phyloP scores from a whole-genome alignment of 108 stramenopile genomes.

The Conticribra guillardii region DNA sequence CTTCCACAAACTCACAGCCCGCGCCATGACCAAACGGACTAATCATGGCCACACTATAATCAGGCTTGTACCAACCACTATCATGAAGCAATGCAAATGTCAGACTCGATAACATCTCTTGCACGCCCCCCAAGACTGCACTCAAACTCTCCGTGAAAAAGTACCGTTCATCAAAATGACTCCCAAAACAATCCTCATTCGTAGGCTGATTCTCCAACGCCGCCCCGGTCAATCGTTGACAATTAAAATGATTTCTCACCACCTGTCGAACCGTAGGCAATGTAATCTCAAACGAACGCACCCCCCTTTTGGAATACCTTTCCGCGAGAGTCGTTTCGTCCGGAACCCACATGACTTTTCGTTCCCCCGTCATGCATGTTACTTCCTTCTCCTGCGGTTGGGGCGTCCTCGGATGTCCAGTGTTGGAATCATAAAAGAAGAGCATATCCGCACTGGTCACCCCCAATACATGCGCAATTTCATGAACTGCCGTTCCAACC shows the following conservation, averaged over 20 bases:
- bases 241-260: constrained; percentile 37
- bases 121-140: constrained; percentile 10
- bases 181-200: constrained; percentile 23
- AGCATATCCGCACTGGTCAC: constrained; percentile 10
- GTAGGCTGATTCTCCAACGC: constrained; percentile 26
- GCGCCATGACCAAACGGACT: constrained; percentile 13
- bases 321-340: constrained; percentile 6
- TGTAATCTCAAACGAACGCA: not conserved
- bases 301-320: not conserved
- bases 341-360: constrained; percentile 3
- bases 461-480: constrained; percentile 32
- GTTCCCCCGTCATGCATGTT: not conserved
- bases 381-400: constrained; percentile 6
- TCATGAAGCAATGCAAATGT: constrained; percentile 37
- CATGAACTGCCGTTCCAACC: constrained; percentile 13
- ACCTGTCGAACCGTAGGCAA: constrained; percentile 13
- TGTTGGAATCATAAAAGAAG: constrained; percentile 13
- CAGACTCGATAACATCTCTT: constrained; percentile 14
- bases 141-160: constrained; percentile 30
- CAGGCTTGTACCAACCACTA: constrained; percentile 32
- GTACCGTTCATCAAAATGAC: constrained; percentile 27
- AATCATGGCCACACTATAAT: constrained; percentile 17
- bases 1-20: constrained; percentile 27
- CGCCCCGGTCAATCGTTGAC: constrained; percentile 17
- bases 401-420: constrained; percentile 21